A percentile compares a stretch with the other conserved stretches of the same genome.
Evolutionary conservation across 1,139 yeast species (phyloP).

Genomic region (Magnusiomyces clavatus): DNA sequence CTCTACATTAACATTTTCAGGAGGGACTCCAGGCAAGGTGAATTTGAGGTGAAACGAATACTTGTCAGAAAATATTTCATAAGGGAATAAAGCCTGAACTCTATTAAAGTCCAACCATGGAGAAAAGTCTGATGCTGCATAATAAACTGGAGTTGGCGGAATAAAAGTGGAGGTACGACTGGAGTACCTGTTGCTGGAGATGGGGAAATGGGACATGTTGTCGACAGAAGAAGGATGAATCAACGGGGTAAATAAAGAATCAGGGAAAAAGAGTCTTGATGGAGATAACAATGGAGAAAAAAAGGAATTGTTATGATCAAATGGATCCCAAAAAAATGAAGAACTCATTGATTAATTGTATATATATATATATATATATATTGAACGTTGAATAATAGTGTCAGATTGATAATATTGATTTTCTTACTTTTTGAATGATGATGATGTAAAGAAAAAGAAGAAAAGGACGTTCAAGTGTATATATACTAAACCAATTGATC

Average conservation of each 20-base stretch:
- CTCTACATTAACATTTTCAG: not conserved
- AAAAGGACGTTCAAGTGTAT: not conserved
- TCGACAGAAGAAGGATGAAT: too few relatives aligned
- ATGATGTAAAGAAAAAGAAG: too few relatives aligned
- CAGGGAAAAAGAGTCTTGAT: not conserved
- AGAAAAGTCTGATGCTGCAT: too few relatives aligned
- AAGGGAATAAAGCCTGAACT: not conserved
- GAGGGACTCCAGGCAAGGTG: conserved; percentile 3
- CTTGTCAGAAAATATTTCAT: not conserved
- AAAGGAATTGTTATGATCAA: too few relatives aligned
- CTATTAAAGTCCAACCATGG: too few relatives aligned
- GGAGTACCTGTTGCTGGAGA: too few relatives aligned
- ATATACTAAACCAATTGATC: not conserved
- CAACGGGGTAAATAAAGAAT: not conserved
- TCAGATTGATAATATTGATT: not conserved
- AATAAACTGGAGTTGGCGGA: too few relatives aligned
- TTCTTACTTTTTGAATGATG: too few relatives aligned
- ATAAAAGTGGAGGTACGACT: too few relatives aligned
- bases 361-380: not conserved
- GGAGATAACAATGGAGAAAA: too few relatives aligned
- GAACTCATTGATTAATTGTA: not conserved
- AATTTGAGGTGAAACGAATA: conserved; percentile 1
- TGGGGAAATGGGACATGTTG: not conserved
- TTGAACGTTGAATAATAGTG: not conserved
- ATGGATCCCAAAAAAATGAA: not conserved